Evolutionary conservation across 1,284 basidiomycete genomes (phyloP).

Genomic region (Tremellales sp.): DNA sequence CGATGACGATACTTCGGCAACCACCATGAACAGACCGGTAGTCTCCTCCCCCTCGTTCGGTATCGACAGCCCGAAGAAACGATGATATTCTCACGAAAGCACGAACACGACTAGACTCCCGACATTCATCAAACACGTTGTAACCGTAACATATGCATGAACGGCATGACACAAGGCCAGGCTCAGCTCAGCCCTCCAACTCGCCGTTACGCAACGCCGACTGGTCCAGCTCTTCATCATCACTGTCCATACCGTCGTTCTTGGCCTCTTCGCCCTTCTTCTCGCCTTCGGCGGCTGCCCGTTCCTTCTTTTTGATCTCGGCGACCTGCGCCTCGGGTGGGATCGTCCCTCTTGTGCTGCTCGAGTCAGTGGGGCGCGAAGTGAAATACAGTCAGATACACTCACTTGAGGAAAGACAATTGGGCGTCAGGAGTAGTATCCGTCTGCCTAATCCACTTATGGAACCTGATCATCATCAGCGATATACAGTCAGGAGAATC

Average conservation of each 20-base stretch:
- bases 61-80: no score
- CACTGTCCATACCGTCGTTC: constrained; percentile 45
- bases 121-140: no score
- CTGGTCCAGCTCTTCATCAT: constrained; percentile 59
- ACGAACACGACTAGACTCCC: no score
- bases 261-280: constrained; percentile 54
- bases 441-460: constrained; percentile 46
- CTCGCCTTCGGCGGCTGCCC: constrained; percentile 61
- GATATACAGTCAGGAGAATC: neutral
- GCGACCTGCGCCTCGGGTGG: constrained; percentile 60
- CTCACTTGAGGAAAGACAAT: constrained; percentile 40
- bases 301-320: constrained; percentile 57
- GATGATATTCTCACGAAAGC: no score
- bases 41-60: no score
- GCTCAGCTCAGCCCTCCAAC: constrained; percentile 58
- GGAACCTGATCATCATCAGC: constrained; percentile 25
- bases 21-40: no score
- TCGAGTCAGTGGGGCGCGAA: neutral
- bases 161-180: no score
- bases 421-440: constrained; percentile 25
- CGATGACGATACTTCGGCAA: no score
- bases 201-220: constrained; percentile 61
- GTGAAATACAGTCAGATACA: constrained; percentile 1
- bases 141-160: no score
- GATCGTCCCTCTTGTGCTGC: constrained; percentile 64